phyloP scores from a whole-genome alignment of 1,139 yeast species.

The Magnusiomyces clavatus region DNA sequence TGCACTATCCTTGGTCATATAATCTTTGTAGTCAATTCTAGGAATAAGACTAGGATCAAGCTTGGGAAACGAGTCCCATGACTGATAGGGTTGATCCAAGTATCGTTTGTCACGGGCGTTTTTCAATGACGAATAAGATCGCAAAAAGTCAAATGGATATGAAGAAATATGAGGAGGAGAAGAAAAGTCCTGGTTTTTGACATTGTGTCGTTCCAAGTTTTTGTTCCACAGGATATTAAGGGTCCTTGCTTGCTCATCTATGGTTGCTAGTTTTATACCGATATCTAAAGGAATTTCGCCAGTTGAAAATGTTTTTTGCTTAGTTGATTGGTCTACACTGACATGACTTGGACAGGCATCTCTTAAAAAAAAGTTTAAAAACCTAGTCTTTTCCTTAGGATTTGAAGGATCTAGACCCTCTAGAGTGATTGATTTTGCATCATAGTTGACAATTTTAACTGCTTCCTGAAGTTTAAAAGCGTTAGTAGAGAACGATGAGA shows the following conservation, averaged over 20 bases:
- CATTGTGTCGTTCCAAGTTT: constrained; percentile 16
- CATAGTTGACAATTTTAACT: background rate
- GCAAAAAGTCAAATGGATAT: constrained; percentile 44
- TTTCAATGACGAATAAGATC: constrained; percentile 36
- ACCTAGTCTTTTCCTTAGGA: constrained; percentile 31
- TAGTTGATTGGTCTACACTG: constrained; percentile 50
- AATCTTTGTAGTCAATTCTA: constrained; percentile 38
- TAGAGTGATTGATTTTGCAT: constrained; percentile 4
- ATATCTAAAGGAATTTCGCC: constrained; percentile 36
- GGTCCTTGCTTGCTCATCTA: constrained; percentile 15
- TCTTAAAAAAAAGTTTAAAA: constrained; percentile 51
- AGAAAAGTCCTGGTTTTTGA: constrained; percentile 43
- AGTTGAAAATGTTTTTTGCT: constrained; percentile 63
- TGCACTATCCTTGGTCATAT: constrained; percentile 34
- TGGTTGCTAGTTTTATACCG: constrained; percentile 27
- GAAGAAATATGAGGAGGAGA: constrained; percentile 42
- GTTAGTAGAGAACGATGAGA: too few species aligned
- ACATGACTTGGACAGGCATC: constrained; percentile 47
- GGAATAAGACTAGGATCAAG: constrained; percentile 20
- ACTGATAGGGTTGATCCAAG: constrained; percentile 29
- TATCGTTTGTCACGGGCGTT: constrained; percentile 31
- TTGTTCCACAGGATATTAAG: background rate
- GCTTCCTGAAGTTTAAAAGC: background rate
- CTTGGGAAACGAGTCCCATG: constrained; percentile 26
- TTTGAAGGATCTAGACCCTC: background rate